Evolutionary conservation across 1,284 basidiomycete species (phyloP).

Genomic region (Golubevia sp.): DNA sequence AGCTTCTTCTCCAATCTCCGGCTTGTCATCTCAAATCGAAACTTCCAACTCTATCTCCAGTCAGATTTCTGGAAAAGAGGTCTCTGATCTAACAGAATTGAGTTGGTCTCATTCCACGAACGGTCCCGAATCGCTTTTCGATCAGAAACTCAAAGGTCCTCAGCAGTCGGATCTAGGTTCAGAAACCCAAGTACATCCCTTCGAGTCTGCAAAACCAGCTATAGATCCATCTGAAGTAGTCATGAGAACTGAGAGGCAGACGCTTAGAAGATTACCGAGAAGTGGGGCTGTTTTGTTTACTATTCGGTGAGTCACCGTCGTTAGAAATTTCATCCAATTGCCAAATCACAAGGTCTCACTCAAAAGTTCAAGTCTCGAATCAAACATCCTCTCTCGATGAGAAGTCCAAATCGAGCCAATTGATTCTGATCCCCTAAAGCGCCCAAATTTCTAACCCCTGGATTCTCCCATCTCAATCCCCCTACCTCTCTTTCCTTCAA

Average conservation of each 20-base stretch:
- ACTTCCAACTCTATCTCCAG: neutral
- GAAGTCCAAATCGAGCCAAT: too few relatives aligned
- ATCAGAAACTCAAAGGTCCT: constrained; percentile 51
- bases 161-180: constrained; percentile 51
- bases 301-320: constrained; percentile 65
- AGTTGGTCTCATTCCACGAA: constrained; percentile 72
- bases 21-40: too few relatives aligned
- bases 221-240: constrained; percentile 2
- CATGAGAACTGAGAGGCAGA: constrained; percentile 72
- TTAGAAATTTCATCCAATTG: too few relatives aligned
- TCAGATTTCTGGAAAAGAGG: constrained; percentile 40
- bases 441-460: too few relatives aligned
- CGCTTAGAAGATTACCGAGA: constrained; percentile 67
- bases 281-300: constrained; percentile 75
- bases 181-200: constrained; percentile 58
- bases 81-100: constrained; percentile 64
- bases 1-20: constrained; percentile 10
- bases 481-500: neutral
- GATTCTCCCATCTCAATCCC: neutral
- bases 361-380: too few relatives aligned
- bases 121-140: constrained; percentile 70
- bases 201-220: constrained; percentile 15
- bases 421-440: too few relatives aligned
- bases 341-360: too few relatives aligned
- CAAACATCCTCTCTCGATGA: too few relatives aligned